Base-by-base conservation (phyloP, 371 early-diverging fungal species). In the Thermomucor indicae-seudaticae region DNA sequence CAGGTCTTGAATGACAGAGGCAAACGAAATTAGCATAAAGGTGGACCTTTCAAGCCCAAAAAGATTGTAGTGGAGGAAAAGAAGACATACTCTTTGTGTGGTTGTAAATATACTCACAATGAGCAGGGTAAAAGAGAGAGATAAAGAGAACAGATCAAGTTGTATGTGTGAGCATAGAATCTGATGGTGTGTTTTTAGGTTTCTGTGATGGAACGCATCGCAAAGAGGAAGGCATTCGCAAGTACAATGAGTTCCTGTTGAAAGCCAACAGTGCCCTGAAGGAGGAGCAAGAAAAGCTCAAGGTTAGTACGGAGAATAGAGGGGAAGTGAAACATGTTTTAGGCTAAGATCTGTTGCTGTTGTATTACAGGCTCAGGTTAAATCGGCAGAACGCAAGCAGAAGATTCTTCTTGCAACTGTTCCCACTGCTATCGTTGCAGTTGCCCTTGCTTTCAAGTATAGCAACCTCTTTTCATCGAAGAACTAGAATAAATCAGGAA, bases 141-240 rank as follows among this genome's bases (percentile, higher is more conserved):
- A 32, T 24, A 7, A 41, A n/a, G 22, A 20, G n/a, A 6, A 8
- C 24, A 17, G 28, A 0, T 0, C 23, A 20, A 34, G 22, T 22
- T 50, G 38, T 28, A 30, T 28, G 3, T 28, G 11, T 17, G n/a
- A n/a, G n/a, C n/a, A n/a, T n/a, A n/a, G n/a, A n/a, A n/a, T n/a
- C n/a, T n/a, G n/a, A n/a, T n/a, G n/a, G n/a, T 37, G 32, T 19
- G 0, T 11, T 25, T 8, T 11, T 48, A 59, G 60, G 67, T 6
- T 62, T 62, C 49, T 66, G 62, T 51, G 67, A 66, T 49, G 67
- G 67, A 12, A 62, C 62, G 2, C 67, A 66, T 51, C 60, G 67
- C 35, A 66, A 66, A 47, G 67, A 66, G 37, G 67, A 62, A 54
- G 67, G 62, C 19, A 58, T 66, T 27, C 35, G 34, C 3, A 66